A percentile compares a stretch with the other conserved stretches of the same genome.
Conservation (phyloP, 306 rosid species). For the Malus domestica region DNA sequence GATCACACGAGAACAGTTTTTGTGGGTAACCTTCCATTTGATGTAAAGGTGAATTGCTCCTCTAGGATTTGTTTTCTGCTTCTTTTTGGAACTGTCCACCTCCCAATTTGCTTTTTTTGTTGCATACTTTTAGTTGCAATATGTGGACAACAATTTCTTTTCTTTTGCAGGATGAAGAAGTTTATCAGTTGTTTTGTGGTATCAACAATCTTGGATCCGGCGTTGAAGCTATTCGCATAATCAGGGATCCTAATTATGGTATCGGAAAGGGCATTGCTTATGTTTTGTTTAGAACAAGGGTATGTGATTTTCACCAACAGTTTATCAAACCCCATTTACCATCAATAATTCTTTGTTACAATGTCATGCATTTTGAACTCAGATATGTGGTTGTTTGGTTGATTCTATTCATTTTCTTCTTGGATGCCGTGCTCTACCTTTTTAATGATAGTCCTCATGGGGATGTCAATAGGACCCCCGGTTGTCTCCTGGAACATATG, state of each 20-base stretch:
- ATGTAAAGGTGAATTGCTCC: constrained; percentile 61
- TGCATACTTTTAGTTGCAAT: not conserved
- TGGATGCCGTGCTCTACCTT: not conserved
- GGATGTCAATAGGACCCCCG: not conserved
- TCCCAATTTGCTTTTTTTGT: not conserved
- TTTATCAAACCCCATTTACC: not conserved
- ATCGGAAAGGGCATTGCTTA: constrained; percentile 94
- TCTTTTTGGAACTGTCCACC: not conserved
- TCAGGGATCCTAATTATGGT: constrained; percentile 73
- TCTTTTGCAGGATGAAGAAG: constrained; percentile 82
- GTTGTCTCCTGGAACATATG: not conserved
- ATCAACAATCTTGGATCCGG: constrained; percentile 44
- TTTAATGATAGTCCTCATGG: not conserved
- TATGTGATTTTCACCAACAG: constrained; percentile 16
- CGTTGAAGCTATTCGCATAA: constrained; percentile 73
- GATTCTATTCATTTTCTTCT: not conserved
- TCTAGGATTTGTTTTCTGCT: not conserved
- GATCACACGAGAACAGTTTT: constrained; percentile 85
- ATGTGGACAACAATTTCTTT: not conserved
- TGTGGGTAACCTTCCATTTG: constrained; percentile 95
- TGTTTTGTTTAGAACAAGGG: constrained; percentile 75
- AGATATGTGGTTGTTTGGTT: not conserved
- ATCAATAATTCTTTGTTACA: not conserved
- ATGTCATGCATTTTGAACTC: not conserved
- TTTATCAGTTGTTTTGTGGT: constrained; percentile 73